Evolutionary conservation across 2,329 filamentous ascomycete species (phyloP).

Genomic region (Curvularia verruculosa): DNA sequence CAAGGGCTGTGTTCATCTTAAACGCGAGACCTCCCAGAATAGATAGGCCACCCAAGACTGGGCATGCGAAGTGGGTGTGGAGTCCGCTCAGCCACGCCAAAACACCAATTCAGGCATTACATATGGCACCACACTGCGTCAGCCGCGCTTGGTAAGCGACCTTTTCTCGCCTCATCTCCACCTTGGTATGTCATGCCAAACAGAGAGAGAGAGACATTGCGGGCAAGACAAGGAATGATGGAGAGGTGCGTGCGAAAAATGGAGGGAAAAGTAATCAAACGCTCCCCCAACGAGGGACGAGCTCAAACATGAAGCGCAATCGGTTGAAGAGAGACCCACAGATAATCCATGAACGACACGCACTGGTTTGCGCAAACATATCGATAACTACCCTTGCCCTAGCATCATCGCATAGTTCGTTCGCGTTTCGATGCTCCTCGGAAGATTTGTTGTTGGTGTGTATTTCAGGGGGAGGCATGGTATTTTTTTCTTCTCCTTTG

Average conservation of each 20-base stretch:
- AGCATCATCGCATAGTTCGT: neutral
- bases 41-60: neutral
- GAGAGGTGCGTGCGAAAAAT: neutral
- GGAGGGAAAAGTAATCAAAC: neutral
- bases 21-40: neutral
- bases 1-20: neutral
- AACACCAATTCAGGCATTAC: neutral
- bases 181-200: neutral
- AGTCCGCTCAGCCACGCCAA: neutral
- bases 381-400: neutral
- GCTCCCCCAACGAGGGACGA: neutral
- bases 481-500: neutral
- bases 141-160: neutral
- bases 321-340: slow-evolving; percentile 5
- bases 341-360: slow-evolving; percentile 10
- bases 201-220: neutral
- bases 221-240: neutral
- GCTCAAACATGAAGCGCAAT: neutral
- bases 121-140: neutral
- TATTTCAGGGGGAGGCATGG: neutral
- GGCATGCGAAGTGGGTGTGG: neutral
- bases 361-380: slow-evolving; percentile 8
- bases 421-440: neutral
- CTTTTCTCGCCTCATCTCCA: neutral
- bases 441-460: neutral